Base-by-base conservation (phyloP, 495 filamentous ascomycete genomes). In the Thozetella sp. region DNA sequence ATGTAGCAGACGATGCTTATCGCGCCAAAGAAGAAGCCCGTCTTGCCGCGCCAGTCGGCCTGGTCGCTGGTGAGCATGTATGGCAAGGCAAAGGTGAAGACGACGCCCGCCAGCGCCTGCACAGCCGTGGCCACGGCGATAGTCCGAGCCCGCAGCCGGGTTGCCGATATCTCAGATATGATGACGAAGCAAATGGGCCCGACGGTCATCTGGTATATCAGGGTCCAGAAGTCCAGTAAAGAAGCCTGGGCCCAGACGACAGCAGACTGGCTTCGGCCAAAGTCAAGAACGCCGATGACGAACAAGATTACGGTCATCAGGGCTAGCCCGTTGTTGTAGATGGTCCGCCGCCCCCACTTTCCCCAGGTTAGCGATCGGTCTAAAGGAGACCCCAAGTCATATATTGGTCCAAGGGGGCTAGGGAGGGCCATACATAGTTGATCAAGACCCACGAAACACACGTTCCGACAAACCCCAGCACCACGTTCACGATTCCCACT, bases 51-150 rank as follows among this genome's bases (percentile, higher is more conserved):
- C 73, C 86, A 72, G 59, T 90, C 83, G 24, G 79, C 86, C 23
- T 85, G 75, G 48, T 87, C 82, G 0, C 85, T 84, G 60, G 88
- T 90, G 45, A 91, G 79, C 81, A 89, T 83, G 58, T 90, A 88
- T 0, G 86, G 86, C 52, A 88, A 85, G 0, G 82, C 82, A 12
- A 90, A 78, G 3, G 83, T 86, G 73, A 86, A 86, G 12, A 80
- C 71, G 45, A 88, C 86, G 1, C 83, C 83, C 30, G 86, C 68
- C 0, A 86, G 58, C 0, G 82, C 80, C 56, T 91, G 86, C 0
- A 79, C 73, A 6, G 84, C 86, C 0, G 86, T 86, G 0, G 86
- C 84, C 2, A 92, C 65, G 10, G 80, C 86, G 1, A 86, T 85
- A 0, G 86, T 87, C 67, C 87, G 87, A 0, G 83, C 81, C 9